Percentiles rank a stretch among this genome's conserved stretches.
Conservation (phyloP, 208 protist species). For the Crithidia bombi region DNA sequence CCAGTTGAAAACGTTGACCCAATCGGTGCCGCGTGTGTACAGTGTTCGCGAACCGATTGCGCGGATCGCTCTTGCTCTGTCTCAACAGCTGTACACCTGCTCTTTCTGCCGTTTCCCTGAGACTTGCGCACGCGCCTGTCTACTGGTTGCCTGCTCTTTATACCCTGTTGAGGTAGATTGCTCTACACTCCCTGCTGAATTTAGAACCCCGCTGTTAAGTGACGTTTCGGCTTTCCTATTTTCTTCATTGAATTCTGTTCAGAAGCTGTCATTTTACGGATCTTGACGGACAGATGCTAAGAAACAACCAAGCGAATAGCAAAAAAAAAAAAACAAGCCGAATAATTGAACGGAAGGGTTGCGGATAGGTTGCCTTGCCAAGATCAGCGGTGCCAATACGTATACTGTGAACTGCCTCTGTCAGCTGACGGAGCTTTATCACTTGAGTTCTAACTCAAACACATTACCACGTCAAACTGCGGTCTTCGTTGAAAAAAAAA, state of each 20-base stretch:
- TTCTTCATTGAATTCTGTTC: not conserved
- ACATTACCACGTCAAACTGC: too few relatives aligned
- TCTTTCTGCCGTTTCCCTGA: conserved; percentile 72
- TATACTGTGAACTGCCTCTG: too few relatives aligned
- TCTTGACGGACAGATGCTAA: not conserved
- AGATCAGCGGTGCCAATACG: too few relatives aligned
- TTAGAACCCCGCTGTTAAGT: conserved; percentile 18
- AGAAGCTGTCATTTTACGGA: not conserved
- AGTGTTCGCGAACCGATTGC: conserved; percentile 46
- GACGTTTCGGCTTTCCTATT: conserved; percentile 9
- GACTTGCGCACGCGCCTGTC: conserved; percentile 53
- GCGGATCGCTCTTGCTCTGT: conserved; percentile 56
- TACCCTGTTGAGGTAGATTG: conserved; percentile 17
- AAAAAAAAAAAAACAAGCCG: not conserved
- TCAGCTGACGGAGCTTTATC: too few relatives aligned
- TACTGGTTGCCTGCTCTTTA: conserved; percentile 47
- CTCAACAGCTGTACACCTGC: conserved; percentile 55
- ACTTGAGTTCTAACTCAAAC: too few relatives aligned
- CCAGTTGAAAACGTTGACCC: conserved; percentile 47
- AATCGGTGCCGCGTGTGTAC: conserved; percentile 24
- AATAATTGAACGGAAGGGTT: too few relatives aligned
- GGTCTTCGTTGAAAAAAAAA: too few relatives aligned
- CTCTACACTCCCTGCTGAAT: conserved; percentile 25
- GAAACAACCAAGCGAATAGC: not conserved
- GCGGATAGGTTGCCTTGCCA: too few relatives aligned